Conservation (phyloP, 192 early-diverging fungal species). For the Linnemannia elongata region DNA sequence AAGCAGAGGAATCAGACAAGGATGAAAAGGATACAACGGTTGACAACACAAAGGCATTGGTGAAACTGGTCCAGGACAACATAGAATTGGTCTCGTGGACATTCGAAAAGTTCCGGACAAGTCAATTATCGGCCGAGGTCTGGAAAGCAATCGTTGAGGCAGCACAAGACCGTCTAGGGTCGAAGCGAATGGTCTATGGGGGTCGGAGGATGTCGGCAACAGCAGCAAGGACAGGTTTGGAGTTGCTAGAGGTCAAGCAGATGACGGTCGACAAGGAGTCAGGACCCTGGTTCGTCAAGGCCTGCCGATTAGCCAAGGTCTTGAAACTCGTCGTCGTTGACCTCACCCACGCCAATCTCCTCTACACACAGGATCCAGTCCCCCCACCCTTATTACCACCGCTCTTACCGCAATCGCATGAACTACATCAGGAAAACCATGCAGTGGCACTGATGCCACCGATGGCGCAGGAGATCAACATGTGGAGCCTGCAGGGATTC, state of each 20-base stretch:
- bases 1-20: neutral
- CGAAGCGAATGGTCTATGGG: neutral
- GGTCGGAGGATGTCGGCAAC: neutral
- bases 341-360: neutral
- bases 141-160: neutral
- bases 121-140: neutral
- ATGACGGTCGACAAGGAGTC: neutral
- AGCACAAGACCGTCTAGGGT: neutral
- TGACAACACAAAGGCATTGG: neutral
- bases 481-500: neutral
- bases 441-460: neutral
- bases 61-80: neutral
- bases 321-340: slow-evolving; percentile 4
- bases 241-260: neutral
- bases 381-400: neutral
- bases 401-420: neutral
- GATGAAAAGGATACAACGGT: neutral
- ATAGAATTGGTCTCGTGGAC: neutral
- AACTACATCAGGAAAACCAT: neutral
- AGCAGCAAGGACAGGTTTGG: neutral
- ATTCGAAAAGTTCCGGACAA: neutral
- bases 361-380: neutral
- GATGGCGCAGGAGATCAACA: neutral
- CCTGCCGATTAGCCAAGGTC: neutral
- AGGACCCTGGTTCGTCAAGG: neutral